Evolutionary conservation across 257 asterid species (phyloP).

Genomic region (Nicotiana attenuata): DNA sequence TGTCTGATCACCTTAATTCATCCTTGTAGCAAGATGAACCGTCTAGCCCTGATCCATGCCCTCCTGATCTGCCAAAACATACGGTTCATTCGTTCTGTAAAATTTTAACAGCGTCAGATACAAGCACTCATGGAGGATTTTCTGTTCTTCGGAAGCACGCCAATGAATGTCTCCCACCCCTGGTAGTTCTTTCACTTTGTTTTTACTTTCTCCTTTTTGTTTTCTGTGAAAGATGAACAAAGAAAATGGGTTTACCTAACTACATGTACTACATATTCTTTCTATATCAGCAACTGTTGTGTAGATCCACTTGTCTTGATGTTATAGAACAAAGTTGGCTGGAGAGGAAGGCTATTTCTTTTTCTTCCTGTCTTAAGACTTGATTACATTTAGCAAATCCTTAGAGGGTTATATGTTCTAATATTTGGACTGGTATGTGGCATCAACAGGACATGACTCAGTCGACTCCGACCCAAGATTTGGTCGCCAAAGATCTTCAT

Average conservation of each 20-base stretch:
- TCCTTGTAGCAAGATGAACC: constrained; percentile 67
- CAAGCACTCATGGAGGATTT: constrained; percentile 93
- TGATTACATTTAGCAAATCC: background rate
- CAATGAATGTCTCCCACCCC: constrained; percentile 75
- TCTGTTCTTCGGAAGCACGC: constrained; percentile 91
- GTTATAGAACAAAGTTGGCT: background rate
- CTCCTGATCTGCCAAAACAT: constrained; percentile 49
- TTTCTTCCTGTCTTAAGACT: background rate
- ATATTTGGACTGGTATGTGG: constrained; percentile 10
- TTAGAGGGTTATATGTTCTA: background rate
- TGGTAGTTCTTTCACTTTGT: constrained; percentile 33
- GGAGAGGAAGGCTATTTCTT: background rate
- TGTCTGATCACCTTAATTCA: background rate
- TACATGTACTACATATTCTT: background rate
- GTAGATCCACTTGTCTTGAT: background rate
- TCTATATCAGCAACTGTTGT: background rate
- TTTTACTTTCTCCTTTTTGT: background rate
- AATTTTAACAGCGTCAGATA: constrained; percentile 85
- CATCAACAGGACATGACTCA: constrained; percentile 66
- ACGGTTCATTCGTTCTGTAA: constrained; percentile 57
- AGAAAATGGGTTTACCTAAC: background rate
- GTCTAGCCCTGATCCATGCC: constrained; percentile 41
- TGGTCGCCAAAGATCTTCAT: constrained; percentile 77
- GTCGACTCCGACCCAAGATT: constrained; percentile 75
- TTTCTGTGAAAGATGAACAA: background rate